Conservation (phyloP, 495 filamentous ascomycete genomes). For the Xylaria telfairii region DNA sequence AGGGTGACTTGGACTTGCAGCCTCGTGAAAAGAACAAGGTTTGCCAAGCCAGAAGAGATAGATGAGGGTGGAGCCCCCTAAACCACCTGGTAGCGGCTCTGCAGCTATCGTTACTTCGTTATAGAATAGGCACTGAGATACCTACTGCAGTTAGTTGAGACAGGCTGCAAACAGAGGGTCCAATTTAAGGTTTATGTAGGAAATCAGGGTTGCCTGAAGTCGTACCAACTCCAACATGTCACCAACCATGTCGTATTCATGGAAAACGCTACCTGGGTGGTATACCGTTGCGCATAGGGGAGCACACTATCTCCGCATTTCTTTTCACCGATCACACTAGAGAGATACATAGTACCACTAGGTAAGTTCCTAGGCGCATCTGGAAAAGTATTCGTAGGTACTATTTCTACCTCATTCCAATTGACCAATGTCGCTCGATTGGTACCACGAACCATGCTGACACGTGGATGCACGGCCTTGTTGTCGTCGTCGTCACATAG, state of each 20-base stretch:
- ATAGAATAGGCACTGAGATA: no score
- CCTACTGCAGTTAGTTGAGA: no score
- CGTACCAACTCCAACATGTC: neutral
- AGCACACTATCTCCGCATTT: neutral
- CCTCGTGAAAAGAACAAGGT: neutral
- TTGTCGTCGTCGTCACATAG: constrained; percentile 4
- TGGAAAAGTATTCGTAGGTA: neutral
- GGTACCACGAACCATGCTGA: neutral
- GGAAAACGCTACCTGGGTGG: neutral
- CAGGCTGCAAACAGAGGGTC: neutral
- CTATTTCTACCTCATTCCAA: neutral
- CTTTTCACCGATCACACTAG: constrained; percentile 1
- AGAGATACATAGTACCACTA: no score
- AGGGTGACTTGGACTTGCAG: neutral
- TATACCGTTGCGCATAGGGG: neutral
- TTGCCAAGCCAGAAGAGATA: constrained; percentile 1
- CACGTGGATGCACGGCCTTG: constrained; percentile 1
- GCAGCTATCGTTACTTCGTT: constrained; percentile 13
- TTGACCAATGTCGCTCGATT: constrained; percentile 15
- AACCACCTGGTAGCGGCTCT: neutral
- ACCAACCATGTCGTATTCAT: neutral
- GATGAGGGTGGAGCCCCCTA: constrained; percentile 14
- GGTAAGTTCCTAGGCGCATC: neutral
- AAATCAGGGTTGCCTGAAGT: neutral
- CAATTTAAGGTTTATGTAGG: constrained; percentile 7